A percentile compares a stretch with the other conserved stretches of the same genome.
phyloP scores from a whole-genome alignment of 495 filamentous ascomycete species.

The Pyrenopolyporus hunteri region DNA sequence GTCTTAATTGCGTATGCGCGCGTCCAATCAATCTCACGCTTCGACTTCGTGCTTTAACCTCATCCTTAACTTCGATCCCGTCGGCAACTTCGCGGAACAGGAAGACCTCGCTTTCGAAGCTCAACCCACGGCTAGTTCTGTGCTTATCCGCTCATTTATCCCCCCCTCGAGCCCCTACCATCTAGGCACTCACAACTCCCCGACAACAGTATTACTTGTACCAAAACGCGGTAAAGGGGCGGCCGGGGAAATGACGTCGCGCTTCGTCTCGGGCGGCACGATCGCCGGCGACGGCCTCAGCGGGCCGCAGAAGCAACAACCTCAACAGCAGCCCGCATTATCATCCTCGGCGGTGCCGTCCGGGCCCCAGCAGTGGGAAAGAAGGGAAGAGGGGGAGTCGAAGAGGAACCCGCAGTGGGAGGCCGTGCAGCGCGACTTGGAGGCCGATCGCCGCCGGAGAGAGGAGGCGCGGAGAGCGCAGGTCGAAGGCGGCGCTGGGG shows the following conservation, averaged over 20 bases:
- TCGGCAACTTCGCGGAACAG: no score
- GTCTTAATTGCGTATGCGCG: no score
- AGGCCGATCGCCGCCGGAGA: constrained; percentile 59
- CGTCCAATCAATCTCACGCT: no score
- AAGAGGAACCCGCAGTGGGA: constrained; percentile 70
- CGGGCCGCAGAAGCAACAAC: no score
- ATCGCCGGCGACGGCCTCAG: constrained; percentile 60
- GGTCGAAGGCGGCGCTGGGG: constrained; percentile 60
- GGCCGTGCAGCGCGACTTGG: constrained; percentile 76
- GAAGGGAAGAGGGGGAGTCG: constrained; percentile 45
- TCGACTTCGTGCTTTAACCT: no score
- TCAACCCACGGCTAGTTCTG: no score
- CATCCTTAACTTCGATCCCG: no score
- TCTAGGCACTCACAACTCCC: no score
- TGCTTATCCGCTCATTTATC: not conserved
- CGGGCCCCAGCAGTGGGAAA: constrained; percentile 2
- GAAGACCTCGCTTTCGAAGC: no score
- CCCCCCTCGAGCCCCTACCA: no score
- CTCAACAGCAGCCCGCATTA: not conserved
- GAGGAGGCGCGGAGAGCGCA: constrained; percentile 57
- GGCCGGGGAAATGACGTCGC: constrained; percentile 67
- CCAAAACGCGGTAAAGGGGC: not conserved
- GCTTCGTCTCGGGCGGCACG: constrained; percentile 88
- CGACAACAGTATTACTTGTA: no score
- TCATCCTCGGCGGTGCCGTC: not conserved